phyloP scores from a whole-genome alignment of 1,284 basidiomycete species.

The Schizophyllum commune region DNA sequence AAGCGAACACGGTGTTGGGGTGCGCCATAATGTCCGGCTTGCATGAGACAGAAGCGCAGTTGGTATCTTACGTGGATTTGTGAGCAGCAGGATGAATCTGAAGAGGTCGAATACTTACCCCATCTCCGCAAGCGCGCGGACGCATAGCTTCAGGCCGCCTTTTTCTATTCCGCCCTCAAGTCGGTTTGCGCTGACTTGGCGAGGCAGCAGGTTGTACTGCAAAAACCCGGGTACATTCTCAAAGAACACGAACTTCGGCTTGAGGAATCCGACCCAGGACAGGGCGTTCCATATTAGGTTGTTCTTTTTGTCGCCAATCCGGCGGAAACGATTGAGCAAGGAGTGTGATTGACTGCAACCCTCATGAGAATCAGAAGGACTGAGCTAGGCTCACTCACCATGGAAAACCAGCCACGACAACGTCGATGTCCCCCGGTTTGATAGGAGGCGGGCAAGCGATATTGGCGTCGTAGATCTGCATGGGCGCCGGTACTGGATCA shows the following conservation, averaged over 20 bases:
- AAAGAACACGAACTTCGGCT: constrained; percentile 17
- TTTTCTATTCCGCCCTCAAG: constrained; percentile 34
- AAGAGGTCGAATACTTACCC: constrained; percentile 35
- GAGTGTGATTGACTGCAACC: not conserved
- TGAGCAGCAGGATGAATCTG: constrained; percentile 2
- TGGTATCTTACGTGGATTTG: constrained; percentile 44
- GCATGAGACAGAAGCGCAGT: constrained; percentile 51
- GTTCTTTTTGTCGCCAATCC: not conserved
- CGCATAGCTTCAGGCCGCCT: constrained; percentile 59
- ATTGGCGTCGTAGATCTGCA: constrained; percentile 31
- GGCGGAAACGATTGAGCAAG: not conserved
- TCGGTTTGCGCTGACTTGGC: constrained; percentile 14
- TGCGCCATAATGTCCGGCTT: constrained; percentile 61
- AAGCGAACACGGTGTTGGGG: constrained; percentile 61
- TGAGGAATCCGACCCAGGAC: not conserved
- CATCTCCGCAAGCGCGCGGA: constrained; percentile 47
- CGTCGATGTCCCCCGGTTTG: constrained; percentile 35
- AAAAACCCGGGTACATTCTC: constrained; percentile 65
- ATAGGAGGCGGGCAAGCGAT: constrained; percentile 27
- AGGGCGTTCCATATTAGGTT: not conserved
- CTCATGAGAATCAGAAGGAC: not conserved
- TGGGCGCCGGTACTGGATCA: constrained; percentile 13
- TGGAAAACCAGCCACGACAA: not conserved
- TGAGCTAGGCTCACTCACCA: not conserved
- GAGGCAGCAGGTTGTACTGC: constrained; percentile 17